Conservation (phyloP, 495 filamentous ascomycete species). For the Xylaria longipes region DNA sequence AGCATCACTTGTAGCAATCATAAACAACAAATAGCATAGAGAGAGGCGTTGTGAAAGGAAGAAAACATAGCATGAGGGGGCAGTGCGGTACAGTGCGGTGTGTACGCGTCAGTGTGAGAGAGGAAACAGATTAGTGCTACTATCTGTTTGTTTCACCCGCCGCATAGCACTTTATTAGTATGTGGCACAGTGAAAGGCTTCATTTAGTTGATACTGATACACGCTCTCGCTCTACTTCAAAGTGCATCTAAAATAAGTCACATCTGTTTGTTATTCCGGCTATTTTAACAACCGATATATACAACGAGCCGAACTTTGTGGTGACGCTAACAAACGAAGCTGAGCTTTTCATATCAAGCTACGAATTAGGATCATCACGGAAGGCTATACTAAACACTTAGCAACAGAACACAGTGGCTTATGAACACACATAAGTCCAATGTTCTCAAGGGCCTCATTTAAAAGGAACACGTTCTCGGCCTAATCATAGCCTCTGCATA, state of each 20-base stretch:
- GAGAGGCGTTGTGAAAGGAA: not conserved
- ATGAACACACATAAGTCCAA: not conserved
- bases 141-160: slow-evolving; percentile 5
- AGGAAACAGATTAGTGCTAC: not conserved
- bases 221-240: not conserved
- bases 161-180: not conserved
- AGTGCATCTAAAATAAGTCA: not conserved
- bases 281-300: not conserved
- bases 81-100: not conserved
- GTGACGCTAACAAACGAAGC: not conserved
- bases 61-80: not conserved
- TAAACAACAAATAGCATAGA: not conserved
- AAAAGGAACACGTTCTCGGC: not conserved
- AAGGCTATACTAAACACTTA: too few relatives aligned
- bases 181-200: slow-evolving; percentile 1
- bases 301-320: not conserved
- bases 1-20: not conserved
- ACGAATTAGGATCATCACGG: too few relatives aligned
- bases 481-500: not conserved
- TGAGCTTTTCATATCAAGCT: not conserved
- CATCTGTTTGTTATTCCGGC: not conserved
- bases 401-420: not conserved
- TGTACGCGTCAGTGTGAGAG: not conserved
- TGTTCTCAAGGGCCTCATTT: not conserved
- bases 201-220: not conserved